These are phyloP conservation scores for Blepharisma japonicum DNA, from an alignment of 73 alveolate genomes.

Conservation along the genomic window DNA sequence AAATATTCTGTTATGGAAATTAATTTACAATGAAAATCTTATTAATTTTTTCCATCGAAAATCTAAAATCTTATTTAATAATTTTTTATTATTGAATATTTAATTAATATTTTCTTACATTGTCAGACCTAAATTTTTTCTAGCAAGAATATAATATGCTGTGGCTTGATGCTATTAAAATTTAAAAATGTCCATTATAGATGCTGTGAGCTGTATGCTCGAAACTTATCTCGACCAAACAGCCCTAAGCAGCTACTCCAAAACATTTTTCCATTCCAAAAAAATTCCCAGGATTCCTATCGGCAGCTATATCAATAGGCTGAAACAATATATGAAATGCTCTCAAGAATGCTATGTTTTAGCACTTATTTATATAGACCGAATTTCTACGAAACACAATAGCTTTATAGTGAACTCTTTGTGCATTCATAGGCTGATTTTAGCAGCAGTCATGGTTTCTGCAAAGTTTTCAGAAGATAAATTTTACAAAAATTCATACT, in stretches of 20 bases:
- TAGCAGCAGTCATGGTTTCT: slow-evolving; percentile 62
- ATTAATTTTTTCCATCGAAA: too few species aligned
- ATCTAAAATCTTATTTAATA: too few species aligned
- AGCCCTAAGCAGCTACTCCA: too few species aligned
- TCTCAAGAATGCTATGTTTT: slow-evolving; percentile 51
- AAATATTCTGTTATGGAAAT: too few species aligned
- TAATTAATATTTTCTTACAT: too few species aligned
- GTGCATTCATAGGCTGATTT: slow-evolving; percentile 57
- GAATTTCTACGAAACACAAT: slow-evolving; percentile 44
- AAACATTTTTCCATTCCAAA: background rate
- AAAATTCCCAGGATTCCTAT: slow-evolving; percentile 63
- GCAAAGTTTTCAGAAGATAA: slow-evolving; percentile 75
- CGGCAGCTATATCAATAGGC: slow-evolving; percentile 50
- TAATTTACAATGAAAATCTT: too few species aligned
- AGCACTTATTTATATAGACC: slow-evolving; percentile 61
- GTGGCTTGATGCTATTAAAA: too few species aligned
- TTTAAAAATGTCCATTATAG: slow-evolving; percentile 12
- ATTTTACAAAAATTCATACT: slow-evolving; percentile 56
- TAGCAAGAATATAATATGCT: too few species aligned
- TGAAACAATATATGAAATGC: slow-evolving; percentile 58
- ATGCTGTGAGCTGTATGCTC: slow-evolving; percentile 8
- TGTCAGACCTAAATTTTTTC: too few species aligned
- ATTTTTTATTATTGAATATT: too few species aligned
- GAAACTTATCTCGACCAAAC: background rate
- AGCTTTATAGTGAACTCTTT: slow-evolving; percentile 41